Evolutionary conservation across 2,329 filamentous ascomycete species (phyloP).

Genomic region (Penicillium sp.): DNA sequence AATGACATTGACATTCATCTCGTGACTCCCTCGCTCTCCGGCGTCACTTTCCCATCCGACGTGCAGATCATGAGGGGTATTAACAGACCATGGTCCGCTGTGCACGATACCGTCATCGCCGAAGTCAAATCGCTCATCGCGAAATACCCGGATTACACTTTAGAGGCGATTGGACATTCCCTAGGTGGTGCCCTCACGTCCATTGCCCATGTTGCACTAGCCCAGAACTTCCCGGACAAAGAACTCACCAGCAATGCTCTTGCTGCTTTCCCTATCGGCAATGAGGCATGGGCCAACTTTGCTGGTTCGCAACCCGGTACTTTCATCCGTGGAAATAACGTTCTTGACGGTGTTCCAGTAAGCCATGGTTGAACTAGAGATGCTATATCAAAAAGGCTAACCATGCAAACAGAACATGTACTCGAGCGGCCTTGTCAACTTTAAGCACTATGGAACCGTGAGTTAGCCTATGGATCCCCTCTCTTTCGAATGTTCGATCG

Average conservation of each 20-base stretch:
- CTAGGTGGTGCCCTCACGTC: slow-evolving; percentile 32
- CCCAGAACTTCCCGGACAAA: slow-evolving; percentile 30
- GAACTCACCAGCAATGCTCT: slow-evolving; percentile 30
- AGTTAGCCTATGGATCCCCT: neutral
- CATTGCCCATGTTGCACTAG: slow-evolving; percentile 30
- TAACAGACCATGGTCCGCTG: slow-evolving; percentile 25
- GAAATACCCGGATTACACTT: slow-evolving; percentile 26
- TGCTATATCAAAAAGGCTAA: neutral
- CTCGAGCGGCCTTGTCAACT: slow-evolving; percentile 17
- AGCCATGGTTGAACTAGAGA: neutral
- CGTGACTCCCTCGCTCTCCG: slow-evolving; percentile 24
- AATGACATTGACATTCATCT: slow-evolving; percentile 27
- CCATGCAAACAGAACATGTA: slow-evolving; percentile 25
- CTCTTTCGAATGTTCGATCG: neutral
- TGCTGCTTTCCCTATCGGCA: slow-evolving; percentile 33
- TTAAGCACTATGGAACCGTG: slow-evolving; percentile 27
- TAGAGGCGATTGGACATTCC: slow-evolving; percentile 31
- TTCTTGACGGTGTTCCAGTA: slow-evolving; percentile 27
- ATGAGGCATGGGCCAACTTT: slow-evolving; percentile 24
- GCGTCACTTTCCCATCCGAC: slow-evolving; percentile 26
- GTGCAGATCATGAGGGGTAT: slow-evolving; percentile 29
- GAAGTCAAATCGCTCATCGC: slow-evolving; percentile 25
- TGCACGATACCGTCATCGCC: slow-evolving; percentile 27
- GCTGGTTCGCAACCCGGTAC: slow-evolving; percentile 22
- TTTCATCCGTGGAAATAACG: slow-evolving; percentile 27